Base-by-base conservation (phyloP, 2,329 filamentous ascomycete species). In the Sclerotinia sclerotiorum region DNA sequence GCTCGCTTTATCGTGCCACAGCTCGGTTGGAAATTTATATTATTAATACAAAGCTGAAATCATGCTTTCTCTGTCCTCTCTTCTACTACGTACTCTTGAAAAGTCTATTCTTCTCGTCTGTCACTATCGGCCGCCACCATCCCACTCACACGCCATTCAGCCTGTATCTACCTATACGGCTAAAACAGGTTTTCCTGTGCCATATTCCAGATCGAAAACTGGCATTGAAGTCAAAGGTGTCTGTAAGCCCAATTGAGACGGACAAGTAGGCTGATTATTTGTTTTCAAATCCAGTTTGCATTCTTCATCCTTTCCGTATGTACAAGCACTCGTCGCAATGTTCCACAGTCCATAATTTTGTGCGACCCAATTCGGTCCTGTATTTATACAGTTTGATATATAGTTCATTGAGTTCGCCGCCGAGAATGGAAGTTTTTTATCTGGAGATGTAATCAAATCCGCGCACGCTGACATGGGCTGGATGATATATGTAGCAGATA, bases 401-500 rank as follows among this genome's bases (percentile, higher is more conserved):
- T 65, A 65, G 19, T 56, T 65, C 49, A 29, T 29, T 6, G 46
- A 39, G 21, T 54, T 65, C 2, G 29, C 62, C 5, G 62, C 62
- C 6, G 35, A 44, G 6, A 65, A 42, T 24, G 48, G 48, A 13
- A 65, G 24, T 29, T 55, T 65, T 17, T 65, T 44, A 19, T 65
- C 62, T n/a, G 62, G 27, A 46, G 62, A 56, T 21, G 24, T 44
- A n/a, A 64, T 64, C 8, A 65, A 32, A 13, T 42, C 62, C 10
- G 35, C 44, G 29, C 62, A 65, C n/a, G 49, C 49, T 6, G 62
- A 44, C 49, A 65, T 65, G 27, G 62, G 62, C 32, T 55, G 32
- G 5, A 44, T 32, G 8, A 7, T 24, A 32, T 65, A 65, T 29
- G 24, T 44, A 42, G 52, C 49, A 21, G 19, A 11, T 42, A 46